A percentile compares a stretch with the other conserved stretches of the same genome.
Conservation (phyloP, 345 rosid species). For the Brassica napus region Da-Ae NC_063442.1:28588001-28588500, state of each 20-base stretch:
- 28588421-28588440: slow-evolving; percentile 3
- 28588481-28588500: not conserved
- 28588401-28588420: not conserved
- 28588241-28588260: not conserved
- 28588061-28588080: too few species aligned
- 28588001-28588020: too few species aligned
- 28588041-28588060: too few species aligned
- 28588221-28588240: slow-evolving; percentile 1
- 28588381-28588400: not conserved
- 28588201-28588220: not conserved
- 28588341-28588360: not conserved
- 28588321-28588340: not conserved
- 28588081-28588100: too few species aligned
- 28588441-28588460: not conserved
- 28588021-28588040: too few species aligned
- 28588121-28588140: too few species aligned
- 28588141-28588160: too few species aligned
- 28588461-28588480: slow-evolving; percentile 5
- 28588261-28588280: not conserved
- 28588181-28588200: slow-evolving; percentile 8
- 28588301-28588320: not conserved
- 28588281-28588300: not conserved
- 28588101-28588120: too few species aligned
- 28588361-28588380: not conserved
- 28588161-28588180: not conserved